phyloP scores from a whole-genome alignment of 2,329 filamentous ascomycete species.

The Talaromyces sp. region DNA sequence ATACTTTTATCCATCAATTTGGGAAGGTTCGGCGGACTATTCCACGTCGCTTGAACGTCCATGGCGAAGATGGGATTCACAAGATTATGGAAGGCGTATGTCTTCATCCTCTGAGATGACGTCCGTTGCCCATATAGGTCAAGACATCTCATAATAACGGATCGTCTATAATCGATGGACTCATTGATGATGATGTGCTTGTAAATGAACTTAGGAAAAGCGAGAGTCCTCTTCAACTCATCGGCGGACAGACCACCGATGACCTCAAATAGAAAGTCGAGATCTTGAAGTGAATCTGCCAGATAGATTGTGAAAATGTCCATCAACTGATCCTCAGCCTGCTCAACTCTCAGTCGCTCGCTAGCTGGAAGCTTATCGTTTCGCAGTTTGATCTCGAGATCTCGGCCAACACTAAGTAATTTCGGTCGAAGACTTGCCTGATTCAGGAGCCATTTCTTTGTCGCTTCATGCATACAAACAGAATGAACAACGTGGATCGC shows the following conservation, averaged over 20 bases:
- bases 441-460: constrained; percentile 62
- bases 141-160: constrained; percentile 76
- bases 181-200: constrained; percentile 75
- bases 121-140: constrained; percentile 78
- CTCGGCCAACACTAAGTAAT: constrained; percentile 64
- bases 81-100: constrained; percentile 84
- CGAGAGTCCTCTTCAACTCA: constrained; percentile 72
- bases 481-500: constrained; percentile 81
- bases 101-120: constrained; percentile 83
- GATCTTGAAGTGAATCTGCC: constrained; percentile 66
- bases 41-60: constrained; percentile 85
- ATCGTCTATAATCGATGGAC: constrained; percentile 80
- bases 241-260: constrained; percentile 80
- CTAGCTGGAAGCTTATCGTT: constrained; percentile 65
- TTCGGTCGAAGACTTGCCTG: constrained; percentile 57
- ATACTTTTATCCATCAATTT: constrained; percentile 80
- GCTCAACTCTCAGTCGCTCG: constrained; percentile 79
- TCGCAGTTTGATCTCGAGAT: constrained; percentile 71
- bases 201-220: constrained; percentile 79
- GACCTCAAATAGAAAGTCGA: constrained; percentile 79
- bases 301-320: constrained; percentile 78
- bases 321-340: constrained; percentile 85
- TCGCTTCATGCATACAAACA: constrained; percentile 63
- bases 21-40: constrained; percentile 55
- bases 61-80: constrained; percentile 95